These are phyloP conservation scores for Citrus maxima DNA, from an alignment of 345 rosid species.

Conservation along the genomic window DNA sequence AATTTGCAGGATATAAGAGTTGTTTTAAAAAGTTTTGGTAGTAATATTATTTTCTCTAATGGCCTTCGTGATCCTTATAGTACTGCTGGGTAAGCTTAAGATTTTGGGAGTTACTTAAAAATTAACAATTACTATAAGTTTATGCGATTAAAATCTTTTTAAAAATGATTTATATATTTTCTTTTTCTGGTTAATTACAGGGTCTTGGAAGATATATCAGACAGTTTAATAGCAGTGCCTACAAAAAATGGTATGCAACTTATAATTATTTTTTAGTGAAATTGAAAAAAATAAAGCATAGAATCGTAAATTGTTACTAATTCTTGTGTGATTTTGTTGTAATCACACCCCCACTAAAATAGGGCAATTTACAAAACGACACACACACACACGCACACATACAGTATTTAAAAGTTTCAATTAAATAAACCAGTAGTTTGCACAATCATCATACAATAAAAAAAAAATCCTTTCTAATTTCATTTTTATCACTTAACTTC, in stretches of 20 bases:
- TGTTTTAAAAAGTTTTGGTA: constrained; percentile 21
- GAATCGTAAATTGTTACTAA: too few relatives aligned
- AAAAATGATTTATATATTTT: too few relatives aligned
- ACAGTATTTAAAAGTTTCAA: too few relatives aligned
- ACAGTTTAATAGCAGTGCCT: constrained; percentile 9
- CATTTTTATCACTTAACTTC: too few relatives aligned
- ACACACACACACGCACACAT: rapidly evolving
- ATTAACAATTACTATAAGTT: background rate
- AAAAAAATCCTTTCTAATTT: too few relatives aligned
- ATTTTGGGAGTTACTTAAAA: background rate
- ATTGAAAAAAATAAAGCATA: too few relatives aligned
- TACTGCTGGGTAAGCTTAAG: constrained; percentile 20
- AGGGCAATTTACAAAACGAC: too few relatives aligned
- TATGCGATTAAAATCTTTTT: background rate
- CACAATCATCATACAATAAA: too few relatives aligned
- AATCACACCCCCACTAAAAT: too few relatives aligned
- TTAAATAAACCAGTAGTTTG: too few relatives aligned
- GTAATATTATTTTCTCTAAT: constrained; percentile 33
- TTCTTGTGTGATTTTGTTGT: too few relatives aligned
- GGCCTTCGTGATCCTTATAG: constrained; percentile 30
- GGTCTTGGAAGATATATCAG: constrained; percentile 22
- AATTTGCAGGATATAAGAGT: constrained; percentile 15
- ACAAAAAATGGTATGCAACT: background rate
- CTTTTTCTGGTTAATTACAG: background rate
- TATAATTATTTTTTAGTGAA: background rate